A percentile compares a stretch with the other conserved stretches of the same genome.
Evolutionary conservation across 1,284 basidiomycete genomes (phyloP).

Genomic region (Apiotrichum veenhuisii): DNA sequence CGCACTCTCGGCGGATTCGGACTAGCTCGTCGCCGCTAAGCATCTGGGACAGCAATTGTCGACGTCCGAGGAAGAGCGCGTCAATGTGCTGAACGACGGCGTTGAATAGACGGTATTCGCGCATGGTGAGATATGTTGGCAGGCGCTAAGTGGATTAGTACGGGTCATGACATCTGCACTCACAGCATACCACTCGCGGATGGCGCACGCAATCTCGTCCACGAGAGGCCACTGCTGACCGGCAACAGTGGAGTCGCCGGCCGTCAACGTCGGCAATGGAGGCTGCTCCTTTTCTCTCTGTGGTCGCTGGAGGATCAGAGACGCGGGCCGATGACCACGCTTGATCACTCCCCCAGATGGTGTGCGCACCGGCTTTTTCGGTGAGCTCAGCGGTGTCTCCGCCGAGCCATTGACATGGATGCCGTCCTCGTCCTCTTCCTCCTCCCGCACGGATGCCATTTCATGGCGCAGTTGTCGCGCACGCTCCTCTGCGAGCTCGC

Average conservation of each 20-base stretch:
- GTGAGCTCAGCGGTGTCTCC: constrained; percentile 2
- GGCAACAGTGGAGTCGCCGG: constrained; percentile 82
- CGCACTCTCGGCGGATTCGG: constrained; percentile 78
- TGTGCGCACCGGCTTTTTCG: background rate
- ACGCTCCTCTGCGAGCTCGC: constrained; percentile 27
- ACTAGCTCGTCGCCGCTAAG: constrained; percentile 82
- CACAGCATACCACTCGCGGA: constrained; percentile 90
- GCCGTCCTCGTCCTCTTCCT: constrained; percentile 60
- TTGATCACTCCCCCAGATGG: constrained; percentile 4
- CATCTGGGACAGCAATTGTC: constrained; percentile 84
- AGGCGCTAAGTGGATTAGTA: constrained; percentile 53
- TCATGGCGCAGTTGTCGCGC: constrained; percentile 23
- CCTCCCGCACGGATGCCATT: constrained; percentile 67
- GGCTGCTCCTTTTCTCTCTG: constrained; percentile 65
- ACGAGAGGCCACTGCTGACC: constrained; percentile 82
- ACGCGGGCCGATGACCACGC: constrained; percentile 31
- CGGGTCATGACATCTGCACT: constrained; percentile 11
- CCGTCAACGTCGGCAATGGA: constrained; percentile 86
- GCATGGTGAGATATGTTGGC: constrained; percentile 80
- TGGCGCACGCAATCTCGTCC: constrained; percentile 93
- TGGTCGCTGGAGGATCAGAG: constrained; percentile 24
- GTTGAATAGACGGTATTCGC: constrained; percentile 87
- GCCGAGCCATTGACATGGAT: constrained; percentile 4
- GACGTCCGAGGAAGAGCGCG: constrained; percentile 78
- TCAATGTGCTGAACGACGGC: constrained; percentile 86